phyloP scores from a whole-genome alignment of 495 filamentous ascomycete genomes.

The Penicillium manginii region DNA sequence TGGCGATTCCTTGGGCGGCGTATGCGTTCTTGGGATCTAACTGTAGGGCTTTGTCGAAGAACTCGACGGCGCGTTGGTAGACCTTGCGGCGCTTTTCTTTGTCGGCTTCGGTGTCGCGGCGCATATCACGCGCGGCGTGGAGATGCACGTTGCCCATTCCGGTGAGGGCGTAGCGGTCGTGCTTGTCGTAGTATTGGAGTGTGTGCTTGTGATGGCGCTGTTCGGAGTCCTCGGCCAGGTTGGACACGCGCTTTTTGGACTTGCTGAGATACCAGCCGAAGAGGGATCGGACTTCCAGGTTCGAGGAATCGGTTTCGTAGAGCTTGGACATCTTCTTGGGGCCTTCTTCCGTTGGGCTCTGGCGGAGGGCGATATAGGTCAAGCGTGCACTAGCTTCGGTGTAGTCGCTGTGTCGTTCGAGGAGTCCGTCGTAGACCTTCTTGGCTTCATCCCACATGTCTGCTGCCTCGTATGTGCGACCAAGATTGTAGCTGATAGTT shows the following conservation, averaged over 20 bases:
- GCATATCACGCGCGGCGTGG: constrained; percentile 88
- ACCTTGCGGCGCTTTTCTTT: constrained; percentile 84
- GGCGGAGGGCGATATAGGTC: constrained; percentile 86
- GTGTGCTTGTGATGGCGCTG: constrained; percentile 95
- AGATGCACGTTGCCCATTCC: constrained; percentile 96
- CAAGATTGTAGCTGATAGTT: constrained; percentile 93
- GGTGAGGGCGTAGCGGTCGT: constrained; percentile 90
- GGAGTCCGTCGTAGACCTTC: constrained; percentile 81
- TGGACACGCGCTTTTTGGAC: constrained; percentile 75
- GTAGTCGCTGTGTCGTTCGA: constrained; percentile 84
- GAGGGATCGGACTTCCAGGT: constrained; percentile 87
- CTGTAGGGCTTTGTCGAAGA: constrained; percentile 96
- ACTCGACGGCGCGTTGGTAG: constrained; percentile 91
- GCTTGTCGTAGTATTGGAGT: constrained; percentile 91
- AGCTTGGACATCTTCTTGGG: constrained; percentile 81
- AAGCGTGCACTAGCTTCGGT: constrained; percentile 85
- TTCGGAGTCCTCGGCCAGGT: constrained; percentile 87
- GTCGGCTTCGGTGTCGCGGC: constrained; percentile 82
- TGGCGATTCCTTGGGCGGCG: constrained; percentile 93
- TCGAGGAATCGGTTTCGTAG: constrained; percentile 74
- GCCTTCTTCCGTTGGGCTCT: constrained; percentile 80
- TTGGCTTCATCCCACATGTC: constrained; percentile 80
- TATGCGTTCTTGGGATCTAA: constrained; percentile 92
- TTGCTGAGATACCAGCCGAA: constrained; percentile 94
- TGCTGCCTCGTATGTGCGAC: constrained; percentile 90